Percentiles rank a stretch among this genome's conserved stretches.
Evolutionary conservation across 225 moss, liverwort and hornwort species (phyloP).

Genomic region (Takakia lepidozioides): DNA sequence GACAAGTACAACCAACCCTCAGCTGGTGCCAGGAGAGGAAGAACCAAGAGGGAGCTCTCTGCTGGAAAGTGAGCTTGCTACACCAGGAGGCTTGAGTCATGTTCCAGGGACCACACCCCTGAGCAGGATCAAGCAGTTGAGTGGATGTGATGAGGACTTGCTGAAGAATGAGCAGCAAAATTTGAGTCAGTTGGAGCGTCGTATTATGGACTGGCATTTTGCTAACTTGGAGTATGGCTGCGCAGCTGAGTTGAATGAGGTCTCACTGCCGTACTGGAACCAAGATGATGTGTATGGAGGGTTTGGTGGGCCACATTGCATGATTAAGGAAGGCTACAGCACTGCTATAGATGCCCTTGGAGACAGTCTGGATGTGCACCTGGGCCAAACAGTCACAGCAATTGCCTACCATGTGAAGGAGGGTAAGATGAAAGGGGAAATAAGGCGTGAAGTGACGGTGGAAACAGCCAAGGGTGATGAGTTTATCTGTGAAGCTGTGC

Average conservation of each 20-base stretch:
- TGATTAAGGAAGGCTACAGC: constrained; percentile 63
- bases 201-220: constrained; percentile 72
- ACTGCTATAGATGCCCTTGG: constrained; percentile 45
- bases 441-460: constrained; percentile 37
- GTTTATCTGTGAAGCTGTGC: constrained; percentile 42
- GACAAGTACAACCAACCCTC: constrained; percentile 27
- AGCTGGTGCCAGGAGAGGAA: too few species aligned
- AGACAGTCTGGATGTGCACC: constrained; percentile 40
- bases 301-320: constrained; percentile 60
- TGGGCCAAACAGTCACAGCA: constrained; percentile 32
- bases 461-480: constrained; percentile 30
- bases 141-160: neutral
- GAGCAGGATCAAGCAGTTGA: too few species aligned
- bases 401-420: constrained; percentile 24
- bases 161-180: constrained; percentile 19
- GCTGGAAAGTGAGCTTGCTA: too few species aligned
- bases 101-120: too few species aligned
- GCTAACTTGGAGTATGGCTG: constrained; percentile 61
- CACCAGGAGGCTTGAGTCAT: too few species aligned
- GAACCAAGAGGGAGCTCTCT: neutral
- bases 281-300: constrained; percentile 67
- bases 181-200: constrained; percentile 44
- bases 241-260: constrained; percentile 50
- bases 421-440: constrained; percentile 29
- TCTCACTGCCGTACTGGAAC: constrained; percentile 64